These are phyloP conservation scores for Tetracladium setigerum DNA, from an alignment of 495 filamentous ascomycete species.

Conservation along the genomic window DNA sequence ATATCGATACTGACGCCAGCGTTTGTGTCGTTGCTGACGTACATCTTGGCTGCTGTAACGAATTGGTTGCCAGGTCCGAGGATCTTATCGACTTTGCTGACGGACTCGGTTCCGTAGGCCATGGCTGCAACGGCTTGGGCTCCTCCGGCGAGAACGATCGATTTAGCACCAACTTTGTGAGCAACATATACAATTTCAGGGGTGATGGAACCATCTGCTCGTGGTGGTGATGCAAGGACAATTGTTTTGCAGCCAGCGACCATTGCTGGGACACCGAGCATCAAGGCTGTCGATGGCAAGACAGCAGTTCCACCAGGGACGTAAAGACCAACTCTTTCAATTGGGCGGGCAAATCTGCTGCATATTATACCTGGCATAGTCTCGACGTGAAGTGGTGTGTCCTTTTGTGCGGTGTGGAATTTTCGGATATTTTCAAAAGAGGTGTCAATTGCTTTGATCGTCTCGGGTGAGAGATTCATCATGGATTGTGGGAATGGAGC, in stretches of 20 bases:
- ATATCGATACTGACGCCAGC: slow-evolving; percentile 96
- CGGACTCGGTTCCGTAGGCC: slow-evolving; percentile 75
- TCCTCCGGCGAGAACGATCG: slow-evolving; percentile 90
- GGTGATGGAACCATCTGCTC: slow-evolving; percentile 81
- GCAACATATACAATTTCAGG: slow-evolving; percentile 98
- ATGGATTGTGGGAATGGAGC: slow-evolving; percentile 79
- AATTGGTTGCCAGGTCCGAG: slow-evolving; percentile 97
- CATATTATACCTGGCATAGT: slow-evolving; percentile 97
- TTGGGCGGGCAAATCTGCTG: slow-evolving; percentile 85
- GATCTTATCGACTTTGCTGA: slow-evolving; percentile 98
- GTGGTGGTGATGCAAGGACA: slow-evolving; percentile 84
- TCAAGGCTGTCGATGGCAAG: slow-evolving; percentile 89
- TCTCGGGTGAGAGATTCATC: slow-evolving; percentile 78
- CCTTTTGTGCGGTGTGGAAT: slow-evolving; percentile 85
- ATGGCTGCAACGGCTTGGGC: slow-evolving; percentile 92
- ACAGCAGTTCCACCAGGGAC: slow-evolving; percentile 95
- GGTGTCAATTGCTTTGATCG: slow-evolving; percentile 81
- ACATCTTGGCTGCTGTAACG: slow-evolving; percentile 97
- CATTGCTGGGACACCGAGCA: slow-evolving; percentile 96
- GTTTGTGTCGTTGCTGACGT: slow-evolving; percentile 90
- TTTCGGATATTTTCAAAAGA: slow-evolving; percentile 89
- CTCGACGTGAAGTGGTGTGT: slow-evolving; percentile 72
- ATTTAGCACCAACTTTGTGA: slow-evolving; percentile 91
- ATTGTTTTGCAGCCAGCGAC: slow-evolving; percentile 97
- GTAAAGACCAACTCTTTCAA: slow-evolving; percentile 91